Evolutionary conservation across 371 early-diverging fungal genomes (phyloP), one percentile per base, ranked within the genome.

Genomic region (Blakeslea trispora): DNA sequence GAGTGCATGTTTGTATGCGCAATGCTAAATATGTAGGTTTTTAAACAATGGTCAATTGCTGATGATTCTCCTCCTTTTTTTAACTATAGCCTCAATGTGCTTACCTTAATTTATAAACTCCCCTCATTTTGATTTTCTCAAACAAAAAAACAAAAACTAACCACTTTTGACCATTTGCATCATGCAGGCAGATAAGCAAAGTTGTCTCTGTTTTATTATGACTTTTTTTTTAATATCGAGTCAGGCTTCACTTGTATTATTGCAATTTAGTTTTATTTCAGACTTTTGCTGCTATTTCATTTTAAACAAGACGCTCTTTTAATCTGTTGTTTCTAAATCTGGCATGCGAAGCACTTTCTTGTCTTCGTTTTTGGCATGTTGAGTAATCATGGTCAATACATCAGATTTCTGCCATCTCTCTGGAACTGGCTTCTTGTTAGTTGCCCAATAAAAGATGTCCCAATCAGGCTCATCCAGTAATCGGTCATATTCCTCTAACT

Each of bases 361-460:
- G 1, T 82, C 86, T 42, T 86, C 80, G 57, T 87, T 88, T 66
- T 86, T 79, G 8, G 89, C 84, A 57, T 90, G 91, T 45, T 77
- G 64, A 52, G 64, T 75, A 21, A 92, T 72, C 73, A 76, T 78
- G 17, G 72, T 65, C 67, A 92, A 79, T 4, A 91, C 83, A 0
- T 64, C 43, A 55, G 80, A 82, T 0, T 67, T 55, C 51, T 66
- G 52, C 67, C 88, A 74, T 11, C 61, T 49, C 31, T 81, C 79
- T 1, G 93, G 93, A 10, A 85, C 68, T 14, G 71, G 63, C 57
- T 87, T 89, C 66, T 87, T 86, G 23, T 77, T 74, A 0, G 90
- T 91, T 5, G 85, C 85, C 92, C 94, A 97, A 64, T 97, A 94
- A 66, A 91, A 96, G 57, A 96, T 91, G 70, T 96, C 96, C 97